Percentiles rank a stretch among this genome's conserved stretches.
These are phyloP conservation scores for Tinospora cordifolia DNA, from an alignment of 164 flowering plant species.

Conservation along the genomic window DNA sequence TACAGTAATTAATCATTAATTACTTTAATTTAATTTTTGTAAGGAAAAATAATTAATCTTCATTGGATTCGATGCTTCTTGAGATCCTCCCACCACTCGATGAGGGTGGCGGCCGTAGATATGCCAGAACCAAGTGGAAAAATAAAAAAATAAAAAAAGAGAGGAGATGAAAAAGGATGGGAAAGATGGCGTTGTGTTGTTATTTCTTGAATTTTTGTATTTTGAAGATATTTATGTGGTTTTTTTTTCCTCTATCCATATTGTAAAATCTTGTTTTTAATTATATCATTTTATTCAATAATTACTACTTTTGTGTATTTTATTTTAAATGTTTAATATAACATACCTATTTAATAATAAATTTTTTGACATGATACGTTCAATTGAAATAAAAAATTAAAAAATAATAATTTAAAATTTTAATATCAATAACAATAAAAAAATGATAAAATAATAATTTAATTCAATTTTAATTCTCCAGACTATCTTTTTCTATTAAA, in stretches of 20 bases:
- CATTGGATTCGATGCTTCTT: not conserved
- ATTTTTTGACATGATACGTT: too few species aligned
- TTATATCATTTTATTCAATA: not conserved
- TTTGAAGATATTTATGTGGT: not conserved
- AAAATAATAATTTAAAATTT: too few species aligned
- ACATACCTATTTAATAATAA: too few species aligned
- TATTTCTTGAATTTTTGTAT: not conserved
- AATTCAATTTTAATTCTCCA: too few species aligned
- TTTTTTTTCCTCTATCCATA: not conserved
- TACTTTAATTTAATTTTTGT: not conserved
- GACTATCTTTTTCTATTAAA: too few species aligned
- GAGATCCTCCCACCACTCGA: too few species aligned
- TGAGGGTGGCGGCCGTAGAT: not conserved
- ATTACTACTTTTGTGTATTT: not conserved
- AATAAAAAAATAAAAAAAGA: not conserved
- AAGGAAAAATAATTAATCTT: not conserved
- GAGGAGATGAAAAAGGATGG: not conserved
- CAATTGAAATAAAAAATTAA: too few species aligned
- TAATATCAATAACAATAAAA: too few species aligned
- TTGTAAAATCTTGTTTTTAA: conserved; percentile 1
- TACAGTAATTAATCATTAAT: not conserved
- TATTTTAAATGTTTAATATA: not conserved
- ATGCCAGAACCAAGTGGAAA: not conserved
- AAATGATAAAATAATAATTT: too few species aligned
- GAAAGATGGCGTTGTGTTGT: not conserved